Conservation (phyloP, 768 basidiomycete species). For the Lactarius akahatsu region DNA sequence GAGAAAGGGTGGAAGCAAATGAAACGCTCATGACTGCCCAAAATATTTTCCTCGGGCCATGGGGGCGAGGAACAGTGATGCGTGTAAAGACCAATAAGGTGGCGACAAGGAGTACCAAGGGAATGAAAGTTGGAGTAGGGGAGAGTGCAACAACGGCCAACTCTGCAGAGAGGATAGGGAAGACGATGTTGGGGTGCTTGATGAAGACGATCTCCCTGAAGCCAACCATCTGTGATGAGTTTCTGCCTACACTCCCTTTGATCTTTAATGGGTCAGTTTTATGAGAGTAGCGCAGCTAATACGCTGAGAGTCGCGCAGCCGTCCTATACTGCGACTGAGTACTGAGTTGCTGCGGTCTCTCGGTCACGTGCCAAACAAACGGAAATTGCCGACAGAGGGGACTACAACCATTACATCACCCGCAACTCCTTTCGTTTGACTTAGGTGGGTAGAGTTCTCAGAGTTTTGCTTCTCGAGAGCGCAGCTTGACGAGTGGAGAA, state of each 20-base stretch:
- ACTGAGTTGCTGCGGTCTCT: neutral
- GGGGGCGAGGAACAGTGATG: conserved; percentile 27
- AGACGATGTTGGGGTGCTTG: conserved; percentile 23
- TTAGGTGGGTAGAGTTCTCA: neutral
- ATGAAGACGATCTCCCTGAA: conserved; percentile 21
- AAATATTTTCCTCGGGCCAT: conserved; percentile 8
- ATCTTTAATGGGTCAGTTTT: neutral
- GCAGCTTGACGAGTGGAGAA: neutral
- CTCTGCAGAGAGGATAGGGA: conserved; percentile 12
- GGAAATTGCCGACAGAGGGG: neutral
- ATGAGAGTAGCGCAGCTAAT: conserved; percentile 9
- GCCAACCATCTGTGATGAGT: neutral
- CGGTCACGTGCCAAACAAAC: neutral
- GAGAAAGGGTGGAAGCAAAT: conserved; percentile 32
- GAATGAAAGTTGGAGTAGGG: conserved; percentile 35
- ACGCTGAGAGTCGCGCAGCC: neutral
- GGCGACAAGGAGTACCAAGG: conserved; percentile 34
- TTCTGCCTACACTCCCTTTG: neutral
- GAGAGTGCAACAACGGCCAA: conserved; percentile 32
- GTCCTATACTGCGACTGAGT: too few relatives aligned
- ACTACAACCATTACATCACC: too few relatives aligned
- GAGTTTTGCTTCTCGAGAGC: neutral
- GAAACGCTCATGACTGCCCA: conserved; percentile 32
- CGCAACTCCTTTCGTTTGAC: neutral
- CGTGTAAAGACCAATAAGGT: conserved; percentile 33